These are phyloP conservation scores for Moniliella sp. DNA, from an alignment of 1,284 basidiomycete genomes.

Conservation along the genomic window DNA sequence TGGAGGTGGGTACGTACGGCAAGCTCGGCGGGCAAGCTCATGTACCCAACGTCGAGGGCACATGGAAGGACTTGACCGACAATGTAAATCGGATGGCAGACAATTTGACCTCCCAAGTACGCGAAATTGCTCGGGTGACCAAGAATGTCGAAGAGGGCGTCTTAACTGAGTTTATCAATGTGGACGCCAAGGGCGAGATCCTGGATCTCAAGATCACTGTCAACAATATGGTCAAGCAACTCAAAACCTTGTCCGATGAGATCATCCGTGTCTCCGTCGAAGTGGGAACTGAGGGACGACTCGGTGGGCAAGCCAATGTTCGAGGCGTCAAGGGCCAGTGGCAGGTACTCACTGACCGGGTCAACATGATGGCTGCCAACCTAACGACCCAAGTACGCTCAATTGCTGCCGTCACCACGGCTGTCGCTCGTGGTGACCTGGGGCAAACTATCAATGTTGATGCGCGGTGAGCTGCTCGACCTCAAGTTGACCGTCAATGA, in stretches of 20 bases:
- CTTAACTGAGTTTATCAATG: constrained; percentile 65
- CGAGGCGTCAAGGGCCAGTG: constrained; percentile 38
- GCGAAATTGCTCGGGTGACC: constrained; percentile 34
- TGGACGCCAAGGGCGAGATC: constrained; percentile 92
- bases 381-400: constrained; percentile 66
- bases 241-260: constrained; percentile 28
- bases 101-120: constrained; percentile 24
- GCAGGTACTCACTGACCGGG: constrained; percentile 34
- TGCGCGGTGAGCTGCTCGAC: constrained; percentile 29
- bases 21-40: constrained; percentile 31
- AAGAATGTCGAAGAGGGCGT: constrained; percentile 64
- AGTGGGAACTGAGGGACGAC: constrained; percentile 70
- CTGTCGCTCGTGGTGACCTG: constrained; percentile 29
- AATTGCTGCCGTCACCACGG: constrained; percentile 30
- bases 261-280: constrained; percentile 52
- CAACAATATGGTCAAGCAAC: constrained; percentile 33
- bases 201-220: constrained; percentile 52
- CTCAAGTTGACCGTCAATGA: constrained; percentile 32
- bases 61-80: constrained; percentile 37
- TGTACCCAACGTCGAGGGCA: constrained; percentile 36
- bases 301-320: constrained; percentile 67
- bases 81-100: constrained; percentile 38
- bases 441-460: constrained; percentile 34
- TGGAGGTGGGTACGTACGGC: constrained; percentile 32
- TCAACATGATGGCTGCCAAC: constrained; percentile 41